A percentile compares a stretch with the other conserved stretches of the same genome.
Conservation (phyloP, 805 yeast species). For the Millerozyma acaciae region DNA sequence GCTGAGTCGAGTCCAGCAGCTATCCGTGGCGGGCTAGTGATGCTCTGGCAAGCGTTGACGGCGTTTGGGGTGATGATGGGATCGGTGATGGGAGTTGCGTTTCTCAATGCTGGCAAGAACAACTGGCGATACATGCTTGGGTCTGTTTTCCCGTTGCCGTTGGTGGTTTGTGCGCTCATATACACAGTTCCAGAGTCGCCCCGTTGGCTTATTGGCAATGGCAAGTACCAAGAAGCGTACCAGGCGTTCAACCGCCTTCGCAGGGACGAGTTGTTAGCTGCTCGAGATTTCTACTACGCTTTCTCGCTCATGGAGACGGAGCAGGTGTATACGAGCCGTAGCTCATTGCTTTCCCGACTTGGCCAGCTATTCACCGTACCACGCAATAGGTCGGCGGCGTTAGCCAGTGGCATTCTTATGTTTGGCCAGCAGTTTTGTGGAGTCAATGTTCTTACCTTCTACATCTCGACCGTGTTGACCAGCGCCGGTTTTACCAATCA, state of each 20-base stretch:
- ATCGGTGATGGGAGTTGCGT: slow-evolving; percentile 8
- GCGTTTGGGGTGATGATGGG: slow-evolving; percentile 18
- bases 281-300: slow-evolving; percentile 11
- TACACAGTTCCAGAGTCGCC: slow-evolving; percentile 23
- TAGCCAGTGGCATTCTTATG: slow-evolving; percentile 10
- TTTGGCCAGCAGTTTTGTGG: slow-evolving; percentile 17
- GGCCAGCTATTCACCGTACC: slow-evolving; percentile 6
- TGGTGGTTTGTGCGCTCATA: slow-evolving; percentile 10
- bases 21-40: slow-evolving; percentile 8
- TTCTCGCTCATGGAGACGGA: slow-evolving; percentile 7
- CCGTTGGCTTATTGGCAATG: slow-evolving; percentile 18
- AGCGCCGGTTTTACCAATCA: slow-evolving; percentile 8
- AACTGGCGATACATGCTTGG: slow-evolving; percentile 16
- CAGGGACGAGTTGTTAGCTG: slow-evolving; percentile 6
- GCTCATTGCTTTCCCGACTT: slow-evolving; percentile 6
- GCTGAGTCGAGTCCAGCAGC: slow-evolving; percentile 14
- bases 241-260: slow-evolving; percentile 9
- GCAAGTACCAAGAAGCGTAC: slow-evolving; percentile 14
- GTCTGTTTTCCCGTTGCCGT: slow-evolving; percentile 8
- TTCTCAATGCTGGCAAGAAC: slow-evolving; percentile 3
- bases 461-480: slow-evolving; percentile 10
- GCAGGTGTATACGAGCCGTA: slow-evolving; percentile 1
- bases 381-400: slow-evolving; percentile 10
- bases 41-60: slow-evolving; percentile 12
- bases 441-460: slow-evolving; percentile 11